Conservation (phyloP, 352 stramenopile genomes). For the Globisporangium mamillatum region DNA sequence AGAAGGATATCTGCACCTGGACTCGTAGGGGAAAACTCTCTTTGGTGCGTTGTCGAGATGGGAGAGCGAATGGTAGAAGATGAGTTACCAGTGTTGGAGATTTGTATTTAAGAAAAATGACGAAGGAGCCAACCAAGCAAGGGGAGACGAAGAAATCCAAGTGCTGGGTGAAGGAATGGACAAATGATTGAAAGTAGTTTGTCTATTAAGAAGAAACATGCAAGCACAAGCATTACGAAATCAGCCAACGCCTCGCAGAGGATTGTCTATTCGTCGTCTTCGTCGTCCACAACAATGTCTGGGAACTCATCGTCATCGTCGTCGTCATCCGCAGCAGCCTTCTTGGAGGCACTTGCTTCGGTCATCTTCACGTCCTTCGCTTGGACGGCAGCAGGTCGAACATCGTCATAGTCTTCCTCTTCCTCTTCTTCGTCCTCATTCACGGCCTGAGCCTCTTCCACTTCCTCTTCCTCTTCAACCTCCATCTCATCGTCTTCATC, state of each 20-base stretch:
- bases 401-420: slow-evolving; percentile 25
- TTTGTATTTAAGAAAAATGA: slow-evolving; percentile 14
- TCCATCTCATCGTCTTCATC: slow-evolving; percentile 22
- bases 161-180: neutral
- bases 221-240: neutral
- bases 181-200: neutral
- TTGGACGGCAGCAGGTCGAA: neutral
- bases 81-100: neutral
- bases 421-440: slow-evolving; percentile 22
- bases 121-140: neutral
- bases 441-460: slow-evolving; percentile 16
- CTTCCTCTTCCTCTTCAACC: slow-evolving; percentile 23
- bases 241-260: neutral
- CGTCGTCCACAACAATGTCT: slow-evolving; percentile 77
- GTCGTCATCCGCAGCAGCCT: slow-evolving; percentile 17
- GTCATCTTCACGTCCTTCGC: neutral
- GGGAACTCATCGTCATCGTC: slow-evolving; percentile 75
- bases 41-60: neutral
- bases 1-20: slow-evolving; percentile 55
- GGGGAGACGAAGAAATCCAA: neutral
- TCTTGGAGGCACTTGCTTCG: neutral
- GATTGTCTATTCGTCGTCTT: slow-evolving; percentile 40
- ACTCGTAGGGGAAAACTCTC: slow-evolving; percentile 12
- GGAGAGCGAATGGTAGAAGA: neutral
- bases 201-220: slow-evolving; percentile 2